Evolutionary conservation across 345 rosid genomes (phyloP).

Genomic region (Citropsis articulata): DNA sequence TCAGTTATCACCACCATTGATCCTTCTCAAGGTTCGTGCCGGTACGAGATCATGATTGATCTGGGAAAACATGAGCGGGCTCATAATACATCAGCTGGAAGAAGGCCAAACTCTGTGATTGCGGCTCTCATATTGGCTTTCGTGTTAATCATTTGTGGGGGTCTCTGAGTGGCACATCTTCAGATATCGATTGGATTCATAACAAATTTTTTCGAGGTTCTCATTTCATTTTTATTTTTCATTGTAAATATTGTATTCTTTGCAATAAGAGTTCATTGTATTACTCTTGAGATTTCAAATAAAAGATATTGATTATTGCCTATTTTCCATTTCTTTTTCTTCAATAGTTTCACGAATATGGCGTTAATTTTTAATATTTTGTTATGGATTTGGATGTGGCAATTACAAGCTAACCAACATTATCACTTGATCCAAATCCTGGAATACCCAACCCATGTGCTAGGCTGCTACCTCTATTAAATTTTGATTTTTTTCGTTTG

Average conservation of each 20-base stretch:
- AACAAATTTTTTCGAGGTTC: neutral
- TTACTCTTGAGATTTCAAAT: neutral
- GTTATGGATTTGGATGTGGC: too few relatives aligned
- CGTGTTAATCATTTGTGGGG: neutral
- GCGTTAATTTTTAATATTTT: too few relatives aligned
- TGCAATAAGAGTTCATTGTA: neutral
- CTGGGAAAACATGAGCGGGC: slow-evolving; percentile 30
- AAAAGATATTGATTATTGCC: neutral
- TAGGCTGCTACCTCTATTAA: too few relatives aligned
- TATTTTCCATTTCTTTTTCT: neutral
- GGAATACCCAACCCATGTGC: too few relatives aligned
- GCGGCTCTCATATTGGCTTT: slow-evolving; percentile 12
- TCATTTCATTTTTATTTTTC: neutral
- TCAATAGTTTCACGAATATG: too few relatives aligned
- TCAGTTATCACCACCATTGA: slow-evolving; percentile 39
- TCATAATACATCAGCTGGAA: slow-evolving; percentile 21
- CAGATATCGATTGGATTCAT: neutral
- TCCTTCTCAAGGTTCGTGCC: slow-evolving; percentile 53
- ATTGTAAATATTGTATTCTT: neutral
- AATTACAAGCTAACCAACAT: too few relatives aligned
- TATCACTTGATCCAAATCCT: too few relatives aligned
- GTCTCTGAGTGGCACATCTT: slow-evolving; percentile 1
- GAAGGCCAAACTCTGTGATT: neutral
- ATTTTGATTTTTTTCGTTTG: too few relatives aligned
- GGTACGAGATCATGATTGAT: slow-evolving; percentile 65